phyloP scores from a whole-genome alignment of 768 basidiomycete species.

The Tephrocybe rancida region DNA sequence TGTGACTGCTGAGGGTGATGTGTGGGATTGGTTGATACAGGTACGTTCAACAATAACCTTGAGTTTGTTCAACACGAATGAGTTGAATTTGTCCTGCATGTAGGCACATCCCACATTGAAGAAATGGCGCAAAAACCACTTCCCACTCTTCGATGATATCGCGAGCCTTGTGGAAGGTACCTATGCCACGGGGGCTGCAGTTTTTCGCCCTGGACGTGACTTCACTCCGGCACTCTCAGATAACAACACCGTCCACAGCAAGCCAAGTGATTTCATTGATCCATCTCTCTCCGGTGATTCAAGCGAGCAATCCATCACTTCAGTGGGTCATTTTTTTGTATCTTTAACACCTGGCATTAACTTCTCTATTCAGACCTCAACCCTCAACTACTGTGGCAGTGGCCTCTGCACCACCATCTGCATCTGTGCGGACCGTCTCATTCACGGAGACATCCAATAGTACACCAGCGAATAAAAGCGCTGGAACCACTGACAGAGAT shows the following conservation, averaged over 20 bases:
- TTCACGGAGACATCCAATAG: too few species aligned
- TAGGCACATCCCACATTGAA: constrained; percentile 14
- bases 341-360: too few species aligned
- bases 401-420: not conserved
- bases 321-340: too few species aligned
- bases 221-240: not conserved
- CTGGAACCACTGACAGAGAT: too few species aligned
- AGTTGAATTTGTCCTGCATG: not conserved
- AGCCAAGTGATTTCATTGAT: not conserved
- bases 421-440: too few species aligned
- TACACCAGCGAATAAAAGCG: too few species aligned
- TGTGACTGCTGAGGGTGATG: constrained; percentile 23
- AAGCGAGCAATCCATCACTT: too few species aligned
- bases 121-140: constrained; percentile 25
- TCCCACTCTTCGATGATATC: constrained; percentile 24
- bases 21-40: not conserved
- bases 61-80: not conserved
- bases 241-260: not conserved
- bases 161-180: constrained; percentile 16
- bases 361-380: too few species aligned
- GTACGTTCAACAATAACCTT: too few species aligned
- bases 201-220: constrained; percentile 10
- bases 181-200: constrained; percentile 15
- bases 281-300: not conserved
- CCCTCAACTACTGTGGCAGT: not conserved